Base-by-base conservation (phyloP, 805 yeast species). In the Candida broadrunensis region DNA sequence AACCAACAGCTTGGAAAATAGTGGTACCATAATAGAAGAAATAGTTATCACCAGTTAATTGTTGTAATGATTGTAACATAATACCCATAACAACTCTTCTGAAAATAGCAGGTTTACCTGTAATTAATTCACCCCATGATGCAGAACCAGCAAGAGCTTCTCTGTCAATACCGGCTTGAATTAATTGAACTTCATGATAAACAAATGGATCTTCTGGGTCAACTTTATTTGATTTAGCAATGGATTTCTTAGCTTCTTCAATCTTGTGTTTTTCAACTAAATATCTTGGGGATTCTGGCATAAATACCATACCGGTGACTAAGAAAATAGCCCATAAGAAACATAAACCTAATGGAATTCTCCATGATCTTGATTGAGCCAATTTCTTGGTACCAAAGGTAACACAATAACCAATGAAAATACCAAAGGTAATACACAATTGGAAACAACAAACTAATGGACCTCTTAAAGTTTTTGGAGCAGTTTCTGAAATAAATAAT, bases 381-480 rank as follows among this genome's bases (percentile, higher is more conserved):
- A 58, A 64, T 38, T 51, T 38, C 67, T 77, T 75, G 45, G 87
- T 80, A 50, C 83, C 88, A 57, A 70, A 83, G 41, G 78, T 79
- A 35, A 80, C 71, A 63, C 85, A 75, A 67, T 81, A 80, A 55
- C 88, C 89, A 44, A 82, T 61, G 58, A 83, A 78, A 50, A 83
- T 83, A 68, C 88, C 89, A 36, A 77, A 64, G 32, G 88, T 82
- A 48, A 82, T 77, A 75, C 75, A 78, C 59, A 83, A 69, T 64
- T 83, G 89, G 71, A 75, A 83, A 51, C 80, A 76, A 31, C 83
- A 77, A 38, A 83, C 88, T 43, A 83, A 70, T 30, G 85, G 71
- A 61, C 88, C 88, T 77, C 89, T 78, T 33, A 83, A 63, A 40
- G 74, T 77, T 51, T 80, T 81, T 54, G 90, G 90, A 43, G 88